Evolutionary conservation across 2,329 filamentous ascomycete genomes (phyloP), one percentile per base, ranked within the genome.

Genomic region (Sporothrix dimorphospora): DNA sequence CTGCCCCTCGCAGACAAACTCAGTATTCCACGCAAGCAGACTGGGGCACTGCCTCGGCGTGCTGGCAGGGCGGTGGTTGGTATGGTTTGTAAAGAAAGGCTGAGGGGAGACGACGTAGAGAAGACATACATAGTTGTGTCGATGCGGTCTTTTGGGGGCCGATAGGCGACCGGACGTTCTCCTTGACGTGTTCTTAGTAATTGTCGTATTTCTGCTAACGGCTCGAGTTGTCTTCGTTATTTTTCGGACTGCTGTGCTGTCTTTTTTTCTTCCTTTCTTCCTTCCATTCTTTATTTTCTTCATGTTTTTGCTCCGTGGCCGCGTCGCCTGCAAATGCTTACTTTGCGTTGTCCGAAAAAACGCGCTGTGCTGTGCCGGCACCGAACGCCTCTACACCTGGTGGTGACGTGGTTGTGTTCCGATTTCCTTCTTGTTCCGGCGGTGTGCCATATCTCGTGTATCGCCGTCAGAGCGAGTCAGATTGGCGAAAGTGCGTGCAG

Each of bases 31-130:
- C 76, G 6, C 69, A 70, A 21, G 74, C 76, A 14, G 72, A 77
- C 53, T 72, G 74, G 71, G 45, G 67, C 24, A 69, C 72, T 16
- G 75, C 74, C 4, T 75, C 75, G 9, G 74, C 71, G 12, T 77
- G 76, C 51, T 76, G 75, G 75, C 75, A 74, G 40, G 72, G 53
- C 42, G 76, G 76, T 9, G 76, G 76, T 1, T 73, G 74, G 71
- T 77, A 77, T 55, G 76, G 76, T 0, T 69, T 73, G 12, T 76
- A 27, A 16, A 24, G 66, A 14, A 27, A n/a, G 45, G 2, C 8
- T 38, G 61, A 11, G 34, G 57, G n/a, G 12, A 30, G 30, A 34
- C 30, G 30, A 34, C 3, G 30, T 34, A 34, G 30, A 34, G 6
- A 6, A 34, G 30, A 34, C 6, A 34, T 34, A 34, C 30, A 6